These are phyloP conservation scores for Podospora didyma DNA, from an alignment of 495 filamentous ascomycete genomes.

Conservation along the genomic window DNA sequence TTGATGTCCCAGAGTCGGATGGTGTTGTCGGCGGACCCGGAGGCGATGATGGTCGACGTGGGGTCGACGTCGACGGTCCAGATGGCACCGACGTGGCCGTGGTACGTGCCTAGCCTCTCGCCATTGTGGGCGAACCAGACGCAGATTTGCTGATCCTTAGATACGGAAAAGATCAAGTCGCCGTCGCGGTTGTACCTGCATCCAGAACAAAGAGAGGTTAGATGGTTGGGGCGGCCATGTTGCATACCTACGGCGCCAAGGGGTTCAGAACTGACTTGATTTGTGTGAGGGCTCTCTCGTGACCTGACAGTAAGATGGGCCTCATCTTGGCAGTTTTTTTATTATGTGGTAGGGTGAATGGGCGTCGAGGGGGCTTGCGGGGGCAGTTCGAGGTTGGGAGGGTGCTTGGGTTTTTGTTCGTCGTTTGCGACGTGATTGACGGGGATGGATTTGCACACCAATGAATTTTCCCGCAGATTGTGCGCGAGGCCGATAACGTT, in stretches of 20 bases:
- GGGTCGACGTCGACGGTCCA: slow-evolving; percentile 99
- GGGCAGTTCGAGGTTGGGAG: slow-evolving; percentile 3
- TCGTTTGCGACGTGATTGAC: slow-evolving; percentile 1
- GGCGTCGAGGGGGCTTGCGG: slow-evolving; percentile 4
- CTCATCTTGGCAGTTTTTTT: slow-evolving; percentile 64
- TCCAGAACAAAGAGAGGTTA: slow-evolving; percentile 14
- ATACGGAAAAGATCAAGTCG: slow-evolving; percentile 93
- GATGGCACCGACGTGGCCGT: slow-evolving; percentile 93
- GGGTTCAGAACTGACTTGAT: slow-evolving; percentile 64
- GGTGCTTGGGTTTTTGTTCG: slow-evolving; percentile 11
- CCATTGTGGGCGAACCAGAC: slow-evolving; percentile 93
- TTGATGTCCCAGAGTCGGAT: slow-evolving; percentile 95
- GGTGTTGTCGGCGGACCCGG: slow-evolving; percentile 95
- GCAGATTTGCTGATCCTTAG: slow-evolving; percentile 96
- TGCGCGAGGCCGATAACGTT: slow-evolving; percentile 17
- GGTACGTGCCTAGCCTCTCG: slow-evolving; percentile 92
- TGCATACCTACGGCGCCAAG: neutral
- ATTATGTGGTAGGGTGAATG: neutral
- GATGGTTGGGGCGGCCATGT: neutral
- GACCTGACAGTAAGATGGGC: slow-evolving; percentile 90
- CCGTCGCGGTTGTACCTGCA: slow-evolving; percentile 86
- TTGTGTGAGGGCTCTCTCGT: slow-evolving; percentile 98
- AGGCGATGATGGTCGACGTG: slow-evolving; percentile 87
- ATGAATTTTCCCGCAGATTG: slow-evolving; percentile 32
- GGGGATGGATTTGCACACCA: slow-evolving; percentile 18